These are phyloP conservation scores for Aspergillus costaricaensis DNA, from an alignment of 2,329 filamentous ascomycete genomes.

Conservation along the genomic window DNA sequence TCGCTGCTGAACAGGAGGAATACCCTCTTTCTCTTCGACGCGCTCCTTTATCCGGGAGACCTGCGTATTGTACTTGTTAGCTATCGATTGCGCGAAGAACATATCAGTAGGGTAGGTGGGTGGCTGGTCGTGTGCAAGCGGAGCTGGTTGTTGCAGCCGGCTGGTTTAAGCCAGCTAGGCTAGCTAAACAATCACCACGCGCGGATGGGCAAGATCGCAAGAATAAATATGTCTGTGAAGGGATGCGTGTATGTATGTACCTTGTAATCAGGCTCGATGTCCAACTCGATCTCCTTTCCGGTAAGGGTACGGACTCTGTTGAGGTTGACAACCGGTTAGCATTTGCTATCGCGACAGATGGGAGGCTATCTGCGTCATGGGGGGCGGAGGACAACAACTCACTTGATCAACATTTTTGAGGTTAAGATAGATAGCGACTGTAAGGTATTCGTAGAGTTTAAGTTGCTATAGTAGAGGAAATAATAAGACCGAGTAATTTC, in stretches of 20 bases:
- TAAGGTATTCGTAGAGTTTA: not conserved
- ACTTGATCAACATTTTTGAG: constrained; percentile 56
- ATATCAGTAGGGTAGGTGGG: no score
- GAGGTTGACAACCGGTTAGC: constrained; percentile 17
- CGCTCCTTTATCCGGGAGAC: constrained; percentile 97
- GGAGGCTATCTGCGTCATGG: constrained; percentile 6
- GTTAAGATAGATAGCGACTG: not conserved
- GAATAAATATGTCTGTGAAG: no score
- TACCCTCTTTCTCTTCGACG: constrained; percentile 98
- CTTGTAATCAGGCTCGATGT: constrained; percentile 93
- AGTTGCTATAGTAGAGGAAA: no score
- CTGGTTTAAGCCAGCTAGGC: not conserved
- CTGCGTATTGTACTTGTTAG: constrained; percentile 47
- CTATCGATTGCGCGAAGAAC: not conserved
- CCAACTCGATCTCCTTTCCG: constrained; percentile 97
- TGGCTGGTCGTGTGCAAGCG: no score
- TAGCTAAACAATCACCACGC: no score
- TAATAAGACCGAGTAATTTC: not conserved
- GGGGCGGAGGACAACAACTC: constrained; percentile 21
- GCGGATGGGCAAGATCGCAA: not conserved
- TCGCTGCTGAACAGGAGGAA: constrained; percentile 93
- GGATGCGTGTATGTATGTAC: constrained; percentile 47
- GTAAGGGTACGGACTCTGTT: constrained; percentile 91
- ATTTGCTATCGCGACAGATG: constrained; percentile 6
- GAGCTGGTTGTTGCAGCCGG: no score